Percentiles rank a stretch among this genome's conserved stretches.
Evolutionary conservation across 192 early-diverging fungal species (phyloP).

Genomic region (Backusella circina): DNA sequence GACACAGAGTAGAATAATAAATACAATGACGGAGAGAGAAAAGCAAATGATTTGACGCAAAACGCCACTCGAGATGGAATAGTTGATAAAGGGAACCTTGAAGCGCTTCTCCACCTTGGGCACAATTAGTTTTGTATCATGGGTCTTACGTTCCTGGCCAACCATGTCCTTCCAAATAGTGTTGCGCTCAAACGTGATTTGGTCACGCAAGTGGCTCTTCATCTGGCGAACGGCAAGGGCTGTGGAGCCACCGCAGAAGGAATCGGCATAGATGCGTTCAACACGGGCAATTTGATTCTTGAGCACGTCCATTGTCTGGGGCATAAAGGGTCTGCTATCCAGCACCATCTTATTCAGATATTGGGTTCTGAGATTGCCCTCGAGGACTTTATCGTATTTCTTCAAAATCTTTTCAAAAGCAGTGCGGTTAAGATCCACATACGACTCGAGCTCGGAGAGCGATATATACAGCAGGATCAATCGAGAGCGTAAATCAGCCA

Average conservation of each 20-base stretch:
- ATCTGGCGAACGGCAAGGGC: conserved; percentile 54
- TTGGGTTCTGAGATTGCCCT: conserved; percentile 35
- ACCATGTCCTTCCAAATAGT: conserved; percentile 80
- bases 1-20: conserved; percentile 54
- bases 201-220: conserved; percentile 59
- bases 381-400: conserved; percentile 87
- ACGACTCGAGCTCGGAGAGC: conserved; percentile 76
- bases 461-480: conserved; percentile 41
- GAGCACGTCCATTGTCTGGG: conserved; percentile 43
- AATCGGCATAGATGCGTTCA: conserved; percentile 53
- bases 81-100: conserved; percentile 18
- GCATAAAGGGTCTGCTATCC: conserved; percentile 51
- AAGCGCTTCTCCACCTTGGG: conserved; percentile 26
- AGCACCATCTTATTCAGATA: conserved; percentile 51
- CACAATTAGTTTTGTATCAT: conserved; percentile 31
- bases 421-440: conserved; percentile 76
- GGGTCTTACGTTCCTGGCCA: conserved; percentile 52
- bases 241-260: conserved; percentile 50
- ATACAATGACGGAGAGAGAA: conserved; percentile 46
- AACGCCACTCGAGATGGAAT: conserved; percentile 3
- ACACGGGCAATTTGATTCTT: conserved; percentile 44
- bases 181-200: conserved; percentile 68
- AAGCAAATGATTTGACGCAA: conserved; percentile 35
- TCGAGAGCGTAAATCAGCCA: conserved; percentile 21
- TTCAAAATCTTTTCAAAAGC: conserved; percentile 90